Conservation (phyloP, 495 filamentous ascomycete genomes). For the Margaritispora aquatica region DNA sequence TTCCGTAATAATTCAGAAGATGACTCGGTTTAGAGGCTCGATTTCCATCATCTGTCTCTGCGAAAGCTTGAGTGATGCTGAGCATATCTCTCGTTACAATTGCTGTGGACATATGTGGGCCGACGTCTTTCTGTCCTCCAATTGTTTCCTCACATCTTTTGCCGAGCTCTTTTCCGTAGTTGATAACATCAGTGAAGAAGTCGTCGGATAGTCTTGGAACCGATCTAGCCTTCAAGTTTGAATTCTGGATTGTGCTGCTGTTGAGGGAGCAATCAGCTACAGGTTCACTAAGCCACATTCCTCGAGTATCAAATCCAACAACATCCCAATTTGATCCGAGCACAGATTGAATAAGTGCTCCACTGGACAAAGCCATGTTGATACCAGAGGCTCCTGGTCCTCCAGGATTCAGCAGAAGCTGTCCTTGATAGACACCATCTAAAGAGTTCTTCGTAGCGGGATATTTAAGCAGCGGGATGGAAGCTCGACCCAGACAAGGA, state of each 20-base stretch:
- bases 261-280: slow-evolving; percentile 6
- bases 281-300: slow-evolving; percentile 44
- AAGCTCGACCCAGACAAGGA: slow-evolving; percentile 1
- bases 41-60: slow-evolving; percentile 2
- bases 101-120: slow-evolving; percentile 17
- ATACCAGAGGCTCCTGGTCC: slow-evolving; percentile 16
- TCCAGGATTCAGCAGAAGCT: slow-evolving; percentile 16
- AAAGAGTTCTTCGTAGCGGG: not conserved
- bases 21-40: slow-evolving; percentile 3
- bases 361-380: not conserved
- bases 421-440: slow-evolving; percentile 8
- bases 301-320: slow-evolving; percentile 50
- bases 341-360: not conserved
- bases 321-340: slow-evolving; percentile 35
- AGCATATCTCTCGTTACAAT: slow-evolving; percentile 40
- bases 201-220: not conserved
- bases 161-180: slow-evolving; percentile 2
- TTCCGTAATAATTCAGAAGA: slow-evolving; percentile 51
- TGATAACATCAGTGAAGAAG: not conserved
- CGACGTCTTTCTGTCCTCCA: slow-evolving; percentile 6
- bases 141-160: slow-evolving; percentile 1
- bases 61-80: slow-evolving; percentile 38
- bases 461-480: slow-evolving; percentile 11
- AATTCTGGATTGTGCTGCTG: not conserved
- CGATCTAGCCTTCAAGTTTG: not conserved